A percentile compares a stretch with the other conserved stretches of the same genome.
phyloP scores from a whole-genome alignment of 495 filamentous ascomycete species.

The Choiromyces venosus region DNA sequence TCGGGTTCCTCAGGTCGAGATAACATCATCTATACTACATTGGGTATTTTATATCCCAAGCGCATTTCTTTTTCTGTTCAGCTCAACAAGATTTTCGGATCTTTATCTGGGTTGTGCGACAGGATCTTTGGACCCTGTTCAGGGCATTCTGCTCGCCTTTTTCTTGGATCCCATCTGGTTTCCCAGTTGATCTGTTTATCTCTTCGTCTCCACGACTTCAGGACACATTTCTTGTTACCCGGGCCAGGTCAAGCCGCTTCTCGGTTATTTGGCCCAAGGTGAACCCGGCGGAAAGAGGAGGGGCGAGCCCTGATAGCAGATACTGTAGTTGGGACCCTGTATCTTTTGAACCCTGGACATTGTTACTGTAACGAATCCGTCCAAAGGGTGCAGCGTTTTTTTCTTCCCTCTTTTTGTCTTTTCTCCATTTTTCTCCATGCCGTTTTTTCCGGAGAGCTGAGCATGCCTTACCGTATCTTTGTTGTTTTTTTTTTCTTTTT shows the following conservation, averaged over 20 bases:
- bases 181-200: slow-evolving; percentile 9
- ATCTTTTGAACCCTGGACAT: neutral
- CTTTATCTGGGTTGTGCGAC: slow-evolving; percentile 9
- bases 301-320: neutral
- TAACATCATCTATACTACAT: neutral
- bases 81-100: neutral
- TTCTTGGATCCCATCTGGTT: slow-evolving; percentile 3
- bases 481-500: slow-evolving; percentile 9
- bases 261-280: slow-evolving; percentile 2
- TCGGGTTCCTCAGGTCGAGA: neutral
- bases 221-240: slow-evolving; percentile 18
- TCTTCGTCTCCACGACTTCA: neutral
- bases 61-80: neutral
- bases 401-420: neutral
- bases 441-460: neutral
- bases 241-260: slow-evolving; percentile 14
- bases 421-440: neutral
- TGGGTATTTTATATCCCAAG: slow-evolving; percentile 3
- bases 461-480: slow-evolving; percentile 5
- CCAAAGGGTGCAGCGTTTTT: neutral
- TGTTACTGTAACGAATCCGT: neutral
- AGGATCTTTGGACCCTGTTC: slow-evolving; percentile 6
- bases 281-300: neutral
- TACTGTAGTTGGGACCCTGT: neutral
- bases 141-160: neutral